Evolutionary conservation across 2,329 filamentous ascomycete species (phyloP).

Genomic region (Penicillium sumatraense): DNA sequence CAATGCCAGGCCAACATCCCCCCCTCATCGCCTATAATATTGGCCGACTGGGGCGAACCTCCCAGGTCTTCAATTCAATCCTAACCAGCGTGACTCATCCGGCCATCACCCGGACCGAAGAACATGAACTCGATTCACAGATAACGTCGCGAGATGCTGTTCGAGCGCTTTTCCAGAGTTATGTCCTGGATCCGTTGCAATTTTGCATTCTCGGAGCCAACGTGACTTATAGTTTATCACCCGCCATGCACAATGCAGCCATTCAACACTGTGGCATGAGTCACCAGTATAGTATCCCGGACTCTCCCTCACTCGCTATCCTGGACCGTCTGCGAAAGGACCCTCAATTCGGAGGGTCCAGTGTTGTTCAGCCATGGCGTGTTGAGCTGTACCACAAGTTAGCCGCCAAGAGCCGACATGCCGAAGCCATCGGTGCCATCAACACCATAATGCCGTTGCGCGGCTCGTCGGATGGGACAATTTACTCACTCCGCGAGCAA

Average conservation of each 20-base stretch:
- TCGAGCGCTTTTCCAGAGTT: slow-evolving; percentile 45
- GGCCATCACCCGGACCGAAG: slow-evolving; percentile 32
- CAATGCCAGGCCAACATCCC: slow-evolving; percentile 34
- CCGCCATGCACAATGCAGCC: slow-evolving; percentile 50
- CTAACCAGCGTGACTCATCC: slow-evolving; percentile 48
- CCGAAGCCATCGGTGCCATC: slow-evolving; percentile 51
- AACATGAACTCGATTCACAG: slow-evolving; percentile 35
- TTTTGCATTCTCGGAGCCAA: slow-evolving; percentile 49
- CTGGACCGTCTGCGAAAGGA: slow-evolving; percentile 44
- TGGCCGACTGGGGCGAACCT: slow-evolving; percentile 46
- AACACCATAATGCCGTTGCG: slow-evolving; percentile 52
- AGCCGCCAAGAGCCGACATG: slow-evolving; percentile 45
- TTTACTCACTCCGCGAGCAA: slow-evolving; percentile 44
- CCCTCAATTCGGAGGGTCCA: slow-evolving; percentile 46
- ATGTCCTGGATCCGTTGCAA: slow-evolving; percentile 46
- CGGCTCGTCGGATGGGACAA: slow-evolving; percentile 38
- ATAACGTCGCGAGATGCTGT: slow-evolving; percentile 45
- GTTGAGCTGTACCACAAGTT: slow-evolving; percentile 45
- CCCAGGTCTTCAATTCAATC: slow-evolving; percentile 49
- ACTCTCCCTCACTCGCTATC: slow-evolving; percentile 40
- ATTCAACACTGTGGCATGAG: slow-evolving; percentile 44
- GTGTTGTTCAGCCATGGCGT: slow-evolving; percentile 50
- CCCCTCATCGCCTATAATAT: slow-evolving; percentile 48
- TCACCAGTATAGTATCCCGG: slow-evolving; percentile 46
- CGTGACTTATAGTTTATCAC: slow-evolving; percentile 48